Percentiles rank a stretch among this genome's conserved stretches.
Evolutionary conservation across 2,329 filamentous ascomycete species (phyloP).

Genomic region (Calonectria crousiana): DNA sequence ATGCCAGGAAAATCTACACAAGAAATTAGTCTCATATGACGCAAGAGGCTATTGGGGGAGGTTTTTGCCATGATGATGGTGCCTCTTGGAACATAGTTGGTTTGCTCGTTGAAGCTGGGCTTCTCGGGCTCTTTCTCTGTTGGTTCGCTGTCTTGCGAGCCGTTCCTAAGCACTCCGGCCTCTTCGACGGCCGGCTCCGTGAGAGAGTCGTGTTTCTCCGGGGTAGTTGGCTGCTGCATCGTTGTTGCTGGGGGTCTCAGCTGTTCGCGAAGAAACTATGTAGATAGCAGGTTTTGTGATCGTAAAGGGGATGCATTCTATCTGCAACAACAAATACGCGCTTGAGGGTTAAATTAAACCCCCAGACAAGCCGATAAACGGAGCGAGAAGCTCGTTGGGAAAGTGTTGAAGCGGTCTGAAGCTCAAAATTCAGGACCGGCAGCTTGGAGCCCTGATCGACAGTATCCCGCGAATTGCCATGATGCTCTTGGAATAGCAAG

Average conservation of each 20-base stretch:
- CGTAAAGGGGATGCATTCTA: background rate
- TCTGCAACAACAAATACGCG: background rate
- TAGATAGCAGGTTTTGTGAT: background rate
- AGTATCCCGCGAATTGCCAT: background rate
- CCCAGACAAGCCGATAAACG: background rate
- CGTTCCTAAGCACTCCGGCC: background rate
- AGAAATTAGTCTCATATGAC: slow-evolving; percentile 20
- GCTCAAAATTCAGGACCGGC: background rate
- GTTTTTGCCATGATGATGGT: slow-evolving; percentile 63
- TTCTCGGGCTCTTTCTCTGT: slow-evolving; percentile 38
- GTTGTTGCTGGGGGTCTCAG: background rate
- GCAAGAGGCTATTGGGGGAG: background rate
- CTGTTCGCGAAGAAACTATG: background rate
- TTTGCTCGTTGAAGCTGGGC: slow-evolving; percentile 64
- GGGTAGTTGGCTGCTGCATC: background rate
- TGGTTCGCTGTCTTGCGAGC: background rate
- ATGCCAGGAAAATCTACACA: slow-evolving; percentile 65
- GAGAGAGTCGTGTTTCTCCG: background rate
- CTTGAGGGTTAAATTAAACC: background rate
- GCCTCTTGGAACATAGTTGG: slow-evolving; percentile 64
- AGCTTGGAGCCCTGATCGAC: background rate
- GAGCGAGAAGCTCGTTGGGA: background rate
- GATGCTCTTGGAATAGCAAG: background rate
- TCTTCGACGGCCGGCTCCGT: background rate
- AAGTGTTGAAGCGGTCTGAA: background rate